Conservation (phyloP, 2,329 filamentous ascomycete species). For the Ceratocystis variospora region DNA sequence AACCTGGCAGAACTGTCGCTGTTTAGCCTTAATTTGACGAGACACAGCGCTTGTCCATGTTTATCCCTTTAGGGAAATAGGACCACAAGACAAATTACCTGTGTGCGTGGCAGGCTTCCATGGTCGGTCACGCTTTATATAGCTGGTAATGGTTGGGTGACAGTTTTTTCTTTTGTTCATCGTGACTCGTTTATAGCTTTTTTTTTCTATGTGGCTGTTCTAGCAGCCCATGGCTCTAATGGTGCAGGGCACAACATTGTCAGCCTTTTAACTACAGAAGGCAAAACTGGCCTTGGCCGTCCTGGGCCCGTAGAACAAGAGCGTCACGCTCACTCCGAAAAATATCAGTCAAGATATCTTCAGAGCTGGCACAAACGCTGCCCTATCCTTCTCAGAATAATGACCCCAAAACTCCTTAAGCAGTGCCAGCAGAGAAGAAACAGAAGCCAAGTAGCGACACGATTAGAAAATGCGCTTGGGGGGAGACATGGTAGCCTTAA, state of each 20-base stretch:
- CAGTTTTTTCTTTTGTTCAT: constrained; percentile 3
- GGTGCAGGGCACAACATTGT: neutral
- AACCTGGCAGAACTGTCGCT: neutral
- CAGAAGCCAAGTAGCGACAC: constrained; percentile 21
- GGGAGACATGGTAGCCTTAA: constrained; percentile 99
- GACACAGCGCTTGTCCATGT: neutral
- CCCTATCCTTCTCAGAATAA: constrained; percentile 1
- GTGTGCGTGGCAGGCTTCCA: no score
- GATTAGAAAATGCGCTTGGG: constrained; percentile 92
- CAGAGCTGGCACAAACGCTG: neutral
- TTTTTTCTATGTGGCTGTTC: neutral
- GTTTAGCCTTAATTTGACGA: neutral
- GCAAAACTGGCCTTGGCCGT: constrained; percentile 1
- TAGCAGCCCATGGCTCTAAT: neutral
- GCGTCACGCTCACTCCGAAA: neutral
- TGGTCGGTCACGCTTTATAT: no score
- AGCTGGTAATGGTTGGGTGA: neutral
- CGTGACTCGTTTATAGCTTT: constrained; percentile 11
- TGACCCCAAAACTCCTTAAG: neutral
- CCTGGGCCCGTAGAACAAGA: neutral
- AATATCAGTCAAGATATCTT: constrained; percentile 6
- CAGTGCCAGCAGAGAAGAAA: constrained; percentile 17
- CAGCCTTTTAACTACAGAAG: constrained; percentile 2
- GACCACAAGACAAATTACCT: neutral
- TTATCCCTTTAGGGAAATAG: neutral